Percentiles rank a stretch among this genome's conserved stretches.
Conservation (phyloP, 148 eudicot genomes). For the Rhododendron williamsianum region DNA sequence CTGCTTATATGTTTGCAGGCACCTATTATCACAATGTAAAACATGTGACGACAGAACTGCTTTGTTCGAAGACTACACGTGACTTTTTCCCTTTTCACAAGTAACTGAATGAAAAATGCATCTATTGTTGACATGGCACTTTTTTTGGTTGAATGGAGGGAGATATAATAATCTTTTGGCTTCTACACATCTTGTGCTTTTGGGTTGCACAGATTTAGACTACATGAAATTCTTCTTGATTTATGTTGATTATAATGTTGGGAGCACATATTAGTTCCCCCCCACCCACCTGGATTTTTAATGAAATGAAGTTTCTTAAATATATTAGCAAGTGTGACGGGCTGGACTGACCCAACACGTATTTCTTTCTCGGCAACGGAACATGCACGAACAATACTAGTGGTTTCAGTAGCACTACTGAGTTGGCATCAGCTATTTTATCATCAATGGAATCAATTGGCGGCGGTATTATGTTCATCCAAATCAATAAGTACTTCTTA, state of each 20-base stretch:
- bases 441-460: too few species aligned
- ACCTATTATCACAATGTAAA: background rate
- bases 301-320: background rate
- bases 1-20: background rate
- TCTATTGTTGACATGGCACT: background rate
- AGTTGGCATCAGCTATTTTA: background rate
- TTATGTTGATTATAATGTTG: background rate
- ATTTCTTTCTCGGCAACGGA: too few species aligned
- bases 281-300: too few species aligned
- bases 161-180: too few species aligned
- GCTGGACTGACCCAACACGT: too few species aligned
- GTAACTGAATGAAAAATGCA: background rate
- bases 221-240: background rate
- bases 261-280: too few species aligned
- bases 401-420: too few species aligned
- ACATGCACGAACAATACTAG: too few species aligned
- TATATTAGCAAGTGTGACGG: background rate
- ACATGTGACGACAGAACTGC: background rate
- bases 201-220: background rate
- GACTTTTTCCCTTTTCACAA: background rate
- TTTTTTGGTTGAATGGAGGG: conserved; percentile 1
- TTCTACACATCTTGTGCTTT: too few species aligned
- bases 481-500: too few species aligned
- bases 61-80: background rate
- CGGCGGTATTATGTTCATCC: too few species aligned